phyloP scores from a whole-genome alignment of 345 rosid genomes.

The Geranium brycei region DNA sequence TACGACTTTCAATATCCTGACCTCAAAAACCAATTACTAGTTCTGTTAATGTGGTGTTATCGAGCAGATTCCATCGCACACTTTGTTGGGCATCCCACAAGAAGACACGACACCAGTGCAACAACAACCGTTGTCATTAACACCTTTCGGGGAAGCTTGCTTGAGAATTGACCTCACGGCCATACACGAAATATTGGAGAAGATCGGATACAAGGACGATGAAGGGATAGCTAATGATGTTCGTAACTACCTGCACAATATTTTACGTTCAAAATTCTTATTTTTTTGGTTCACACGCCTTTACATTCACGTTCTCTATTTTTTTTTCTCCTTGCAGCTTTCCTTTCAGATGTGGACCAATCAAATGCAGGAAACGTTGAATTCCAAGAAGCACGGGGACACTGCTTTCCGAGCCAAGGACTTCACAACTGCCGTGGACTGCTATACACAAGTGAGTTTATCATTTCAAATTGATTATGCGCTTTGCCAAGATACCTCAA shows the following conservation, averaged over 20 bases:
- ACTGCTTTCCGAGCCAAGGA: slow-evolving; percentile 30
- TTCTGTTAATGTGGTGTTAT: not conserved
- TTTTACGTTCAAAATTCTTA: not conserved
- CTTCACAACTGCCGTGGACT: slow-evolving; percentile 23
- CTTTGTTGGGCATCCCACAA: slow-evolving; percentile 24
- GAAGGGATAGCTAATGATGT: slow-evolving; percentile 38
- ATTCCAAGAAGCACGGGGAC: slow-evolving; percentile 30
- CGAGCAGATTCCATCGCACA: slow-evolving; percentile 27
- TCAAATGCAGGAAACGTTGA: slow-evolving; percentile 30
- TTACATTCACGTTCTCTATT: too few relatives aligned
- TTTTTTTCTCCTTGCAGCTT: slow-evolving; percentile 9
- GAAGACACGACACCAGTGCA: slow-evolving; percentile 14
- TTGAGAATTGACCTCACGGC: slow-evolving; percentile 30
- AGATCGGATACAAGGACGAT: slow-evolving; percentile 31
- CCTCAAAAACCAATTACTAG: too few relatives aligned
- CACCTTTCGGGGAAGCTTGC: slow-evolving; percentile 41
- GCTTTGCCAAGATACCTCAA: too few relatives aligned
- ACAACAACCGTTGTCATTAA: slow-evolving; percentile 9
- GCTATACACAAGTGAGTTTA: slow-evolving; percentile 19
- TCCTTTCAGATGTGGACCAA: slow-evolving; percentile 27
- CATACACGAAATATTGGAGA: slow-evolving; percentile 36
- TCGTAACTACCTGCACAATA: not conserved
- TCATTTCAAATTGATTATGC: not conserved
- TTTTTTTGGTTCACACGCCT: too few relatives aligned
- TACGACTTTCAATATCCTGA: too few relatives aligned